A percentile compares a stretch with the other conserved stretches of the same genome.
phyloP scores from a whole-genome alignment of 2,329 filamentous ascomycete genomes.

The Cercospora sojina region DNA sequence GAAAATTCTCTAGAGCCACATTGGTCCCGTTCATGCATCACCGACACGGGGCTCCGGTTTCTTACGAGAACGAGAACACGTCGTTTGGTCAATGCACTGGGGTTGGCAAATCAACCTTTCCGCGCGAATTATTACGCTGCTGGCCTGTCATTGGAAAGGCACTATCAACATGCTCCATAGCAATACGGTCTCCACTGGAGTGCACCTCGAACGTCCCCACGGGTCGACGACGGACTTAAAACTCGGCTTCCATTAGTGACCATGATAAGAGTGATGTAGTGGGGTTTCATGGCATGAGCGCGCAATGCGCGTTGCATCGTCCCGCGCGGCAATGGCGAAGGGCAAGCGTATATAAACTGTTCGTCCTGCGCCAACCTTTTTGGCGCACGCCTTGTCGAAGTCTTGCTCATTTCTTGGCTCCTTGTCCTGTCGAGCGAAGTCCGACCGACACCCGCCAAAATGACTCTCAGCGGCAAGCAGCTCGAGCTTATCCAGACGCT shows the following conservation, averaged over 20 bases:
- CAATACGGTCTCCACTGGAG: conserved; percentile 13
- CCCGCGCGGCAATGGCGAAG: conserved; percentile 10
- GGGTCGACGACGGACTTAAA: conserved; percentile 4
- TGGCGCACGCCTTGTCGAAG: conserved; percentile 3
- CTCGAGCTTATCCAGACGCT: conserved; percentile 36
- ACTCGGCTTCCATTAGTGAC: neutral
- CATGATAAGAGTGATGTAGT: conserved; percentile 5
- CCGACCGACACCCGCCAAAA: conserved; percentile 15
- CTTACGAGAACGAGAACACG: neutral
- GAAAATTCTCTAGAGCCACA: conserved; percentile 4
- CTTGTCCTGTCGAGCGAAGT: conserved; percentile 1
- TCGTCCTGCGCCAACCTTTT: conserved; percentile 14
- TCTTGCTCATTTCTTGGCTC: conserved; percentile 16
- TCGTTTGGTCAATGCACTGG: conserved; percentile 8
- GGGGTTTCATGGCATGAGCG: conserved; percentile 2
- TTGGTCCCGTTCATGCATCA: conserved; percentile 9
- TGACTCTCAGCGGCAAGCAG: conserved; percentile 27
- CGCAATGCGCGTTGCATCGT: conserved; percentile 2
- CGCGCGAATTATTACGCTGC: neutral
- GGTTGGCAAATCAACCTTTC: neutral
- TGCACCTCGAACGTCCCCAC: conserved; percentile 12
- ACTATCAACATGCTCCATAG: conserved; percentile 1
- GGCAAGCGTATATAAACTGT: conserved; percentile 9
- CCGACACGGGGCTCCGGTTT: conserved; percentile 9
- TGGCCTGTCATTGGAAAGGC: neutral